Conservation (phyloP, 768 basidiomycete genomes). For the Pulveroboletus frians region DNA sequence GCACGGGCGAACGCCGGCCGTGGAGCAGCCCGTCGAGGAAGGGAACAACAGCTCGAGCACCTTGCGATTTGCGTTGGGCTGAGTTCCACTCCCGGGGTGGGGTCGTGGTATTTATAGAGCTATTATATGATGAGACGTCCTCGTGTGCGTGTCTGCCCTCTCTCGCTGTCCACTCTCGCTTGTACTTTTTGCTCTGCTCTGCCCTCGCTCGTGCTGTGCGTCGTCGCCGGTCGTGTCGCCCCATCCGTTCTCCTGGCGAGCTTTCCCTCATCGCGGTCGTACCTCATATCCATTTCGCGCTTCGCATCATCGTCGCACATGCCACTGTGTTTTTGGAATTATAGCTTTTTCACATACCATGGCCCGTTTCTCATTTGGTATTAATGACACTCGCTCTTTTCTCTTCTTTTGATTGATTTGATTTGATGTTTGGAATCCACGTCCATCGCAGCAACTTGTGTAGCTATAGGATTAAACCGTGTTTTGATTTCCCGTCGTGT, state of each 20-base stretch:
- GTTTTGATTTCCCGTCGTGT: neutral
- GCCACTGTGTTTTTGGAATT: conserved; percentile 6
- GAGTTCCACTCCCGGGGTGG: neutral
- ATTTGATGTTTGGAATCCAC: conserved; percentile 1
- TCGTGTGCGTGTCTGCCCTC: neutral
- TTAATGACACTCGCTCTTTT: conserved; percentile 3
- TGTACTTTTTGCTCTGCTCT: neutral
- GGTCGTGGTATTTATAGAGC: conserved; percentile 23
- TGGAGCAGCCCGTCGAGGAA: conserved; percentile 20
- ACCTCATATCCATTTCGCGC: conserved; percentile 1
- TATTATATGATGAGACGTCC: conserved; percentile 16
- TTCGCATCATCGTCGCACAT: neutral
- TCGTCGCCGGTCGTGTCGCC: conserved; percentile 5
- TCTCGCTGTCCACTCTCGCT: neutral
- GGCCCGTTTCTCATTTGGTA: neutral
- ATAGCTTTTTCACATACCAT: conserved; percentile 5
- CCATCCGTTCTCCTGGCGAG: conserved; percentile 7
- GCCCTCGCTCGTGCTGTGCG: neutral
- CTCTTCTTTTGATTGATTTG: neutral
- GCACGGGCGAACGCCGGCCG: neutral
- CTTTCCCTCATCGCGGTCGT: conserved; percentile 4
- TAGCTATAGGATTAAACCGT: conserved; percentile 17
- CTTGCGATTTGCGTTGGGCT: conserved; percentile 29
- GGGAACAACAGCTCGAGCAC: conserved; percentile 26
- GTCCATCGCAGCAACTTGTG: conserved; percentile 1